These are phyloP conservation scores for Uronychia setigera DNA, from an alignment of 73 alveolate genomes.

Conservation along the genomic window DNA sequence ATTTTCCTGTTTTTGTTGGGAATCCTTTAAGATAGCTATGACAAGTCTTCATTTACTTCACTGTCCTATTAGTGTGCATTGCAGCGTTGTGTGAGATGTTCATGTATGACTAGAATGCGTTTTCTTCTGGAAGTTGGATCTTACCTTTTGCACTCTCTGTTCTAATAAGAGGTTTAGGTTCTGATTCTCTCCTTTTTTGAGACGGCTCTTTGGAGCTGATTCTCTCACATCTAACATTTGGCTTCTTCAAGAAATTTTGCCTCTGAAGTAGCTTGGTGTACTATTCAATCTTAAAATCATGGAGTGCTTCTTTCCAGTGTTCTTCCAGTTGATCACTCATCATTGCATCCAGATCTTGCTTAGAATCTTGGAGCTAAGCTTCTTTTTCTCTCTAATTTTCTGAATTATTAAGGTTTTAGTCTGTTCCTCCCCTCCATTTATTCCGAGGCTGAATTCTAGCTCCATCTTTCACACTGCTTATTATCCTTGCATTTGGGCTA, in stretches of 20 bases:
- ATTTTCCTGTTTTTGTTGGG: not conserved
- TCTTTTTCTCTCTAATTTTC: not conserved
- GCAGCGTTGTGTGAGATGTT: not conserved
- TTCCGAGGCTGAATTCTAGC: not conserved
- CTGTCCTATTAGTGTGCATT: not conserved
- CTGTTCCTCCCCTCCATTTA: not conserved
- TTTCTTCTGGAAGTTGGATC: not conserved
- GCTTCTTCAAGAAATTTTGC: not conserved
- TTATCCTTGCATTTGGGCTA: too few species aligned
- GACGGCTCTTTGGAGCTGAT: not conserved
- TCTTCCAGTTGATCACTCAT: not conserved
- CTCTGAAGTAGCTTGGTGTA: not conserved
- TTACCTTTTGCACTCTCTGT: not conserved
- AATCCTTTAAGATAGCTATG: not conserved
- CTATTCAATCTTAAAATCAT: not conserved
- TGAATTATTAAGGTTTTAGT: not conserved
- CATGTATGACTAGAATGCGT: not conserved
- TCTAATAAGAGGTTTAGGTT: not conserved
- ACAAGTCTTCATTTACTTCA: not conserved
- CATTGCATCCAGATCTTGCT: not conserved
- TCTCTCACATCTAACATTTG: not conserved
- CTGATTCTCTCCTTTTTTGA: too few species aligned
- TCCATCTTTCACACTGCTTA: too few species aligned
- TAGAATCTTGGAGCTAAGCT: not conserved
- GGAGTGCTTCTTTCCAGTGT: not conserved